Evolutionary conservation across 495 filamentous ascomycete species (phyloP).

Genomic region (Aspergillus bridgeri): DNA sequence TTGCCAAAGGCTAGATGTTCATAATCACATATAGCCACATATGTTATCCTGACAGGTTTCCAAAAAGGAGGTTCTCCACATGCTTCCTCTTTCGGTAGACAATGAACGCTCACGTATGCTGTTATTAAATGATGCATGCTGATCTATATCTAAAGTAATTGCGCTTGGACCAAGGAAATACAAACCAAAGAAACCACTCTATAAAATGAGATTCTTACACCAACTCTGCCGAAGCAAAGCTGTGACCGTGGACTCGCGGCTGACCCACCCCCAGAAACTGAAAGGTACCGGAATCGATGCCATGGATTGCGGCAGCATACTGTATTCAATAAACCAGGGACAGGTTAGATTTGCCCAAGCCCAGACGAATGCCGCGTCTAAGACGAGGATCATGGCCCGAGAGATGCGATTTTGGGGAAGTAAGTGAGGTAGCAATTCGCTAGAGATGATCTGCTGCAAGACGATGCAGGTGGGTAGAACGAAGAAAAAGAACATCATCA

Average conservation of each 20-base stretch:
- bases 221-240: not conserved
- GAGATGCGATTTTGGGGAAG: slow-evolving; percentile 1
- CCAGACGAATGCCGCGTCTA: slow-evolving; percentile 35
- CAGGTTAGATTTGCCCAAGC: slow-evolving; percentile 16
- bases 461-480: slow-evolving; percentile 15
- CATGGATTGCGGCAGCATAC: slow-evolving; percentile 17
- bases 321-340: slow-evolving; percentile 19
- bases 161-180: not conserved
- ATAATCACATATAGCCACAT: not conserved
- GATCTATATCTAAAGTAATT: too few species aligned
- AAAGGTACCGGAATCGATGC: slow-evolving; percentile 10
- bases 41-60: too few species aligned
- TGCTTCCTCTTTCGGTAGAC: not conserved
- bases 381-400: slow-evolving; percentile 57
- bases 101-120: not conserved
- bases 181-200: not conserved
- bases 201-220: not conserved
- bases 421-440: not conserved
- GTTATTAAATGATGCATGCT: too few species aligned
- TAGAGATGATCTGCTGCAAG: slow-evolving; percentile 9
- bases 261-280: slow-evolving; percentile 1
- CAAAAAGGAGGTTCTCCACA: not conserved
- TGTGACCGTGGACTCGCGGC: not conserved
- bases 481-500: slow-evolving; percentile 24
- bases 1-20: not conserved